Evolutionary conservation across 2,329 filamentous ascomycete genomes (phyloP), one percentile per base, ranked within the genome.

Genomic region (Neofusicoccum umdonicola): DNA sequence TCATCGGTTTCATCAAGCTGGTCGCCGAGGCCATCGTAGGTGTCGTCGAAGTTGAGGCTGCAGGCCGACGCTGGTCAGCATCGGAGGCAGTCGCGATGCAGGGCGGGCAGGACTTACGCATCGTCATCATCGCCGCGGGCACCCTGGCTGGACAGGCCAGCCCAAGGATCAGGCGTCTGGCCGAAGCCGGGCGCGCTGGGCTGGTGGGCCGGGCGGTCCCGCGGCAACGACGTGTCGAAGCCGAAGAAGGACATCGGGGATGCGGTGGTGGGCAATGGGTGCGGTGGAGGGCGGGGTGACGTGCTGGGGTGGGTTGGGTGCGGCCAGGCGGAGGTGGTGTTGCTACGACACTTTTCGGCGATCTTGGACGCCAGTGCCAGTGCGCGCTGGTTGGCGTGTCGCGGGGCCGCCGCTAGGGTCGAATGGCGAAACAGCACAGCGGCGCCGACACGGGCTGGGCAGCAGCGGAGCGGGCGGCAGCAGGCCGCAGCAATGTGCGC

Each of bases 1-100:
- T 99, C 95, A 73, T 94, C 91, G 19, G 91, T 89, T 76, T 99
- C 94, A 72, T 97, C 89, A 41, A 99, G 88, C 77, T 91, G 88
- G 74, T 97, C 91, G 64, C 93, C 95, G 45, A 99, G 83, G 17
- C 94, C 94, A 78, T 99, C 95, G 76, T 98, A 98, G 42, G 94
- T 98, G 75, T 99, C 93, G 72, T 99, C 95, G 71, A 98, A 99
- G 72, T 98, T 91, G 72, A 91, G 85, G 63, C 88, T 90, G 70
- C 4, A 63, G n/a, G 17, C 17, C 8, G 42, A 15, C 9, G 3
- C n/a, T 1, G 48, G 48, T 84, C 75, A 27, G 80, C 61, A 66
- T 73, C 68, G 86, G 69, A 83, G 82, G 60, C 79, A 78, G 50
- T 47, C 22, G 27, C 19, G 44, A 19, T 11, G 60, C 8, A 19